Evolutionary conservation across 2,329 filamentous ascomycete species (phyloP).

Genomic region (Calonectria leucothoes): DNA sequence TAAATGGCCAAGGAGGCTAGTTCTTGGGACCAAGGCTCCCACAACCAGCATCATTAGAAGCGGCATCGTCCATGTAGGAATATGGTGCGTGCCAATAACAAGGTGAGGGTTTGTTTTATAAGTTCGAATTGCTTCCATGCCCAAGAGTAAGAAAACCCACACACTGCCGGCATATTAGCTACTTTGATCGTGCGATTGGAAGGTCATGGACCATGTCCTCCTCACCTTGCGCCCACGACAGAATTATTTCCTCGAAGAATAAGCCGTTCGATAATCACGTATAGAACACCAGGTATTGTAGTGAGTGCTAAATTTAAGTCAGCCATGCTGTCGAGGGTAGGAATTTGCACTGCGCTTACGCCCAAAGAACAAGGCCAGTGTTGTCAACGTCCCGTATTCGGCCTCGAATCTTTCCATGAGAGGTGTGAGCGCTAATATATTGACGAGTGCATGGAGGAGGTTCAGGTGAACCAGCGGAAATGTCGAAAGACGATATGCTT

Average conservation of each 20-base stretch:
- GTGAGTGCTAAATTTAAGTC: conserved; percentile 70
- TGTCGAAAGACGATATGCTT: conserved; percentile 93
- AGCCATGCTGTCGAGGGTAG: conserved; percentile 14
- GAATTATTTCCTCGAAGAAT: conserved; percentile 78
- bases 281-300: conserved; percentile 84
- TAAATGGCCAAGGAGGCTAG: conserved; percentile 87
- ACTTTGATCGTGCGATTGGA: background rate
- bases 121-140: conserved; percentile 86
- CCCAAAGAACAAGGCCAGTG: conserved; percentile 88
- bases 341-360: conserved; percentile 68
- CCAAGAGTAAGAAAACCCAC: conserved; percentile 91
- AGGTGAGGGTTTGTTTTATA: conserved; percentile 86
- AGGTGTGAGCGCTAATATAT: conserved; percentile 84
- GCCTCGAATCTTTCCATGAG: conserved; percentile 93
- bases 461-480: conserved; percentile 89
- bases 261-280: conserved; percentile 81
- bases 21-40: conserved; percentile 81
- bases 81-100: conserved; percentile 69
- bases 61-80: conserved; percentile 94
- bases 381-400: conserved; percentile 90
- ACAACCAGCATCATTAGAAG: conserved; percentile 81
- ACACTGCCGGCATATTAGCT: conserved; percentile 66
- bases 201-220: background rate
- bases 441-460: conserved; percentile 83
- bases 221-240: conserved; percentile 85